Evolutionary conservation across 495 filamentous ascomycete species (phyloP).

Genomic region (Talaromyces thailandensis): DNA sequence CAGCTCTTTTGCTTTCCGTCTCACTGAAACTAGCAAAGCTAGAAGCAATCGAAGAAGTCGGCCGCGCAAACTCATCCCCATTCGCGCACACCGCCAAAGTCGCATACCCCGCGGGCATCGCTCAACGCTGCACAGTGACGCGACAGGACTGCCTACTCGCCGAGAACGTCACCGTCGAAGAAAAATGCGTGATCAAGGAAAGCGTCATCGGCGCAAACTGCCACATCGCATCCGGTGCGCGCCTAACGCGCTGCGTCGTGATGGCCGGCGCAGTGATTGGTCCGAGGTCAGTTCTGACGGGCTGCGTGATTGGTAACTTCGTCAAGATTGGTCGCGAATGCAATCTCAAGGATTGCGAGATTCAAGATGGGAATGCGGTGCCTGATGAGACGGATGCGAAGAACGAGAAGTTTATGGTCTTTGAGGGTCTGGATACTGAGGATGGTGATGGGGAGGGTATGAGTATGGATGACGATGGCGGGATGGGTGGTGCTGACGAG

Average conservation of each 20-base stretch:
- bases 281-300: constrained; percentile 64
- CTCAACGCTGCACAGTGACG: constrained; percentile 66
- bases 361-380: constrained; percentile 79
- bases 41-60: constrained; percentile 57
- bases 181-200: constrained; percentile 80
- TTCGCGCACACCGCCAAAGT: constrained; percentile 72
- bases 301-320: constrained; percentile 71
- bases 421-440: constrained; percentile 60
- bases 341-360: constrained; percentile 75
- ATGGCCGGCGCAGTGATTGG: constrained; percentile 87
- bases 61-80: constrained; percentile 48
- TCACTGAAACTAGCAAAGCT: constrained; percentile 81
- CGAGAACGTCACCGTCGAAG: constrained; percentile 76
- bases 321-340: constrained; percentile 68
- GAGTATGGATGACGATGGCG: constrained; percentile 19
- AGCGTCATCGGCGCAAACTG: constrained; percentile 79
- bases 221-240: constrained; percentile 71
- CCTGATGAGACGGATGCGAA: constrained; percentile 75
- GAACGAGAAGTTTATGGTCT: constrained; percentile 78
- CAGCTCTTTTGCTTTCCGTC: constrained; percentile 65
- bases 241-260: constrained; percentile 70
- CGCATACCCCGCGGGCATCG: constrained; percentile 67
- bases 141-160: constrained; percentile 68
- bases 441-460: constrained; percentile 27
- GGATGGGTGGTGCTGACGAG: constrained; percentile 13